These are phyloP conservation scores for Nicotiana benthamiana DNA, from an alignment of 257 asterid species.

Conservation along the genomic window DNA sequence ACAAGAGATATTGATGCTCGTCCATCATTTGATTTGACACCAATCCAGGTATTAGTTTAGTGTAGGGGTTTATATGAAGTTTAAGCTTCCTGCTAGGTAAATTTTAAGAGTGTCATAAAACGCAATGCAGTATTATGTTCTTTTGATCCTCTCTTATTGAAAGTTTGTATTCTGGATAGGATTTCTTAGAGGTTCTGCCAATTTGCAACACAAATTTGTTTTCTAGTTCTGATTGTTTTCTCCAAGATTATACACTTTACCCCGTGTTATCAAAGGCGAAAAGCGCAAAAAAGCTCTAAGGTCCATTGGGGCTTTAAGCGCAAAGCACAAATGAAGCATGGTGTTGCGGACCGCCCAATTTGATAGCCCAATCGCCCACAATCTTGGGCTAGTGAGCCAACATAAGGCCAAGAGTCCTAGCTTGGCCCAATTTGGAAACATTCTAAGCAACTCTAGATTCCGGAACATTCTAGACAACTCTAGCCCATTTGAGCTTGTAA, in stretches of 20 bases:
- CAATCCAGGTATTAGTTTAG: conserved; percentile 51
- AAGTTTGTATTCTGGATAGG: background rate
- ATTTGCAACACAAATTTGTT: background rate
- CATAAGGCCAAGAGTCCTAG: no score
- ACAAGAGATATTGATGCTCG: conserved; percentile 84
- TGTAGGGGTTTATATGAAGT: background rate
- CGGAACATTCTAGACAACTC: no score
- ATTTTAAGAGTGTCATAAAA: background rate
- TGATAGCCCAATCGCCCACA: no score
- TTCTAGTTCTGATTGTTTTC: background rate
- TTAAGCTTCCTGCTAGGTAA: background rate
- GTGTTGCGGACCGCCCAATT: no score
- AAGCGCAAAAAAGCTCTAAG: no score
- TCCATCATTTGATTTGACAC: conserved; percentile 86
- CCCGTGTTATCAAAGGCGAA: no score
- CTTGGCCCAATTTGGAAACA: no score
- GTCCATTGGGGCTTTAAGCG: no score
- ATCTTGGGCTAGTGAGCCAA: no score
- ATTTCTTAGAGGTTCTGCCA: background rate
- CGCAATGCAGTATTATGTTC: background rate
- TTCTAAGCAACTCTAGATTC: no score
- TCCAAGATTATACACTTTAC: background rate
- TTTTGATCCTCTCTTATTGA: background rate
- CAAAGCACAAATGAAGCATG: no score
- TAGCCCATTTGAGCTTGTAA: no score